A percentile compares a stretch with the other conserved stretches of the same genome.
Evolutionary conservation across 495 filamentous ascomycete species (phyloP).

Genomic region (Aspergillus sclerotiicarbonarius): DNA sequence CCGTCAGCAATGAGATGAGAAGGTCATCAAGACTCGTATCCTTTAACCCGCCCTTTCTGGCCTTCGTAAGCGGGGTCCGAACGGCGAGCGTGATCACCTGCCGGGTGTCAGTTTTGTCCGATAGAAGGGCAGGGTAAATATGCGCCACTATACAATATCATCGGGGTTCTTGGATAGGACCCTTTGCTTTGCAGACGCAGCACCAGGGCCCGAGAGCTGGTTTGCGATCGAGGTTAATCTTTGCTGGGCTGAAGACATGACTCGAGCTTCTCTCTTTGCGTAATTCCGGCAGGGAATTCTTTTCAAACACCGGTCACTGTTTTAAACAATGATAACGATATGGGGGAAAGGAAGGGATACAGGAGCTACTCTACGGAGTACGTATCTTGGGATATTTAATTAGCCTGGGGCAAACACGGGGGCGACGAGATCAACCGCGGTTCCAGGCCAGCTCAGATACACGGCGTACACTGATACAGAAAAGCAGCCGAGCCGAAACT

Average conservation of each 20-base stretch:
- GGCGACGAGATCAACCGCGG: constrained; percentile 17
- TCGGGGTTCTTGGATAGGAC: constrained; percentile 42
- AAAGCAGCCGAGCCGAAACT: constrained; percentile 22
- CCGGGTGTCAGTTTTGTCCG: background rate
- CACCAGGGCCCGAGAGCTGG: constrained; percentile 34
- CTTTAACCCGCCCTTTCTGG: constrained; percentile 82
- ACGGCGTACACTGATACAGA: background rate
- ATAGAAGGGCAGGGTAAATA: background rate
- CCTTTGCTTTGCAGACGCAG: constrained; percentile 31
- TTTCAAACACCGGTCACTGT: background rate
- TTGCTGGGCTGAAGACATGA: constrained; percentile 46
- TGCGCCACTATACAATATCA: constrained; percentile 39
- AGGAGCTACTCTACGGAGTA: background rate
- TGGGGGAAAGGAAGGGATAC: background rate
- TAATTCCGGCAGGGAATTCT: background rate
- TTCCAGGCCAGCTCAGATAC: constrained; percentile 8
- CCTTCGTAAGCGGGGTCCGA: constrained; percentile 77
- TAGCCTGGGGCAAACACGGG: constrained; percentile 3
- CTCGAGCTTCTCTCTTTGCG: background rate
- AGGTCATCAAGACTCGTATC: constrained; percentile 84
- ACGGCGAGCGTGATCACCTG: constrained; percentile 81
- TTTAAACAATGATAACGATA: background rate
- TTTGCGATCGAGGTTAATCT: constrained; percentile 39
- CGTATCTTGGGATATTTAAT: background rate
- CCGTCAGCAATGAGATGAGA: constrained; percentile 71